Evolutionary conservation across 2,329 filamentous ascomycete species (phyloP), one percentile per base, ranked within the genome.

Genomic region (Paecilomyces sp.): DNA sequence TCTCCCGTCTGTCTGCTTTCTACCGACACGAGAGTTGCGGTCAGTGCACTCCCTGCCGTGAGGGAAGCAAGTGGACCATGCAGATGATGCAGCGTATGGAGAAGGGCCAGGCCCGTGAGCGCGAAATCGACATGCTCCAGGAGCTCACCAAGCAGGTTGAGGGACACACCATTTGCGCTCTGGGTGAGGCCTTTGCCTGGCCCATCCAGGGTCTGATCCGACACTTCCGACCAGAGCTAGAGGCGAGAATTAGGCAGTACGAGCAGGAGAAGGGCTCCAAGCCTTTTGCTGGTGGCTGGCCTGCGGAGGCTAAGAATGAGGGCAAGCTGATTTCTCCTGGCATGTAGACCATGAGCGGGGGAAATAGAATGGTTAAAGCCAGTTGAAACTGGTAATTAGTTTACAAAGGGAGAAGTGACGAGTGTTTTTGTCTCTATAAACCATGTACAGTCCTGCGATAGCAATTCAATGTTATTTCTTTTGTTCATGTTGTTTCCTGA

Each of bases 81-180:
- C 92, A 99, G 83, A 97, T 99, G 77, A 97, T 99, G 94, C 83
- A 89, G 77, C 89, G 94, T 60, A 96, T 99, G 69, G 92, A 96
- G 82, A 89, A 90, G 76, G 94, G 94, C 61, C 86, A 91, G 77
- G 94, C 90, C 62, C 87, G 90, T 63, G 87, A 88, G 77, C 85
- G 94, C 62, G 94, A 99, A 80, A 99, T 99, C 75, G 94, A 99
- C 76, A 99, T 99, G 94, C 85, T 99, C 67, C 94, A 97, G 81
- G 94, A 99, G 82, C 81, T 99, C 68, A 99, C 94, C 64, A 99
- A 99, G 85, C 94, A 99, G 80, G 94, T 99, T 63, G 94, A 99
- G 81, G 94, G 94, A 11, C 94, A 99, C 82, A 97, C 94, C 55
- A 99, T 99, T 71, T 99, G 94, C 79, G 94, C 93, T 78, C 82